Evolutionary conservation across 2,329 filamentous ascomycete genomes (phyloP).

Genomic region (Diaporthe batatas): DNA sequence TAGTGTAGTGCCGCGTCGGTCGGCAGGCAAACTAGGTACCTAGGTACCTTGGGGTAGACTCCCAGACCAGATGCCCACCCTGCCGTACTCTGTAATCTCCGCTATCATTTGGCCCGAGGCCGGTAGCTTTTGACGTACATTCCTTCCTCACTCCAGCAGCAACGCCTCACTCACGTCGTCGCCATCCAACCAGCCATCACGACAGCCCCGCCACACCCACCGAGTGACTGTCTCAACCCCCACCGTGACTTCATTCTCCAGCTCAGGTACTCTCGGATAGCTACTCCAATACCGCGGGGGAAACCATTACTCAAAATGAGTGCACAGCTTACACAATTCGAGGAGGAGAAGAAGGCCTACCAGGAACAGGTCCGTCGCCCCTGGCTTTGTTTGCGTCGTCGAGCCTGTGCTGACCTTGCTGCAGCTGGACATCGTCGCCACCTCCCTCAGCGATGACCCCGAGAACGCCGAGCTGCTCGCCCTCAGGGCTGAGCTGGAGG

Average conservation of each 20-base stretch:
- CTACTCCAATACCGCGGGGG: background rate
- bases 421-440: conserved; percentile 82
- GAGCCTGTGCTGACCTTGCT: conserved; percentile 42
- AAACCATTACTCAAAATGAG: conserved; percentile 51
- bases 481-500: conserved; percentile 84
- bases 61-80: background rate
- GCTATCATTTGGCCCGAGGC: conserved; percentile 18
- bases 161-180: background rate
- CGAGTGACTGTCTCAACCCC: background rate
- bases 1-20: background rate
- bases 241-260: conserved; percentile 1
- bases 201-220: conserved; percentile 1
- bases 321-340: conserved; percentile 58
- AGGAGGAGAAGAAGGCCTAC: conserved; percentile 67
- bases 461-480: conserved; percentile 82
- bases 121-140: background rate
- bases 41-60: no score
- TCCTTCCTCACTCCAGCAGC: background rate
- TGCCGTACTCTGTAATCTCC: conserved; percentile 32
- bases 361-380: conserved; percentile 66
- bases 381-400: conserved; percentile 1
- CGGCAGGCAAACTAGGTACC: conserved; percentile 22
- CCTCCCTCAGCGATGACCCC: conserved; percentile 83
- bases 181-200: background rate
- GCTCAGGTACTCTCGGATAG: conserved; percentile 34